A percentile compares a stretch with the other conserved stretches of the same genome.
Conservation (phyloP, 2,329 filamentous ascomycete genomes). For the Exserohilum rostratum region DNA sequence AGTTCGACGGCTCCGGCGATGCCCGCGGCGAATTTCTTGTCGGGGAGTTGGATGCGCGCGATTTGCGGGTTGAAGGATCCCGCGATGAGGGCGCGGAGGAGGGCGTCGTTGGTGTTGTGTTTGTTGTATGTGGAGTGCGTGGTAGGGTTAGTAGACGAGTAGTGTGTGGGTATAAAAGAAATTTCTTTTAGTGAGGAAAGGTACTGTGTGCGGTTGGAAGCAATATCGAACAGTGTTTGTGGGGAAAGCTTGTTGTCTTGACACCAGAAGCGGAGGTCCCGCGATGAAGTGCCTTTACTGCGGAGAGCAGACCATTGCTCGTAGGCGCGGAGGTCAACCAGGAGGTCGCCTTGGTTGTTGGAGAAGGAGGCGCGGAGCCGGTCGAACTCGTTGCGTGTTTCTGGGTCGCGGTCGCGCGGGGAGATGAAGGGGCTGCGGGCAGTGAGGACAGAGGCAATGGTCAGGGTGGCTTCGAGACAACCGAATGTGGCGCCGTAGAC, state of each 20-base stretch:
- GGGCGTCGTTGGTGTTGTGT: constrained; percentile 54
- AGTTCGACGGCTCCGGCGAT: constrained; percentile 89
- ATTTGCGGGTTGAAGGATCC: constrained; percentile 74
- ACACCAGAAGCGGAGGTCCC: constrained; percentile 77
- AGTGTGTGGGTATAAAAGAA: constrained; percentile 68
- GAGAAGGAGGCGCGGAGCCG: constrained; percentile 77
- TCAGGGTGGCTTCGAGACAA: constrained; percentile 85
- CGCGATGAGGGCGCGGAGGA: constrained; percentile 57
- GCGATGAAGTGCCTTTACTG: constrained; percentile 61
- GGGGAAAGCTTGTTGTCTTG: constrained; percentile 82
- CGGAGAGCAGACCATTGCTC: constrained; percentile 77
- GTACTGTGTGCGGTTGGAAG: constrained; percentile 84
- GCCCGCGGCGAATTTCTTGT: constrained; percentile 91
- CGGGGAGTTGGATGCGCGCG: constrained; percentile 88
- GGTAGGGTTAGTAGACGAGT: constrained; percentile 38
- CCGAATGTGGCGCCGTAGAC: constrained; percentile 94
- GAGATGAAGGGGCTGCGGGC: constrained; percentile 85
- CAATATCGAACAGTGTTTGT: constrained; percentile 85
- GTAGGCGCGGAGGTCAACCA: constrained; percentile 85
- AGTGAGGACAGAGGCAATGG: constrained; percentile 90
- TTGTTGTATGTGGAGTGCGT: constrained; percentile 53
- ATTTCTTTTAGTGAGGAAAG: constrained; percentile 84
- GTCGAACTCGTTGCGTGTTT: constrained; percentile 81
- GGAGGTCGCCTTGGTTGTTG: constrained; percentile 79
- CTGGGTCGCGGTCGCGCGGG: constrained; percentile 80